A percentile compares a stretch with the other conserved stretches of the same genome.
phyloP scores from a whole-genome alignment of 305 asterid genomes.

The Lippia alba region DNA sequence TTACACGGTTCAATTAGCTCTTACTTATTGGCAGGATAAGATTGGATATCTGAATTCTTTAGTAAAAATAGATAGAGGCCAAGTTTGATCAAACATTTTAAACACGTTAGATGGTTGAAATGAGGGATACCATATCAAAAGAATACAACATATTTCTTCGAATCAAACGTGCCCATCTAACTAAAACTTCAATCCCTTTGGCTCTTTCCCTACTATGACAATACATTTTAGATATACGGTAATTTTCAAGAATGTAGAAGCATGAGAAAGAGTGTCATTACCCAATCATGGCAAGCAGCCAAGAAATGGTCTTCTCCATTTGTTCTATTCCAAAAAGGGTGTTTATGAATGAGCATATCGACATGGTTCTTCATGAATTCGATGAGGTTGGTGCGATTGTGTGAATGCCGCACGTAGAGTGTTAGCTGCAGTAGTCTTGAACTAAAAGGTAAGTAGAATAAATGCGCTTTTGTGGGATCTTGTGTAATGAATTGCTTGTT shows the following conservation, averaged over 20 bases:
- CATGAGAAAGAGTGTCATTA: conserved; percentile 24
- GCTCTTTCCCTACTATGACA: no score
- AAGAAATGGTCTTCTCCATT: conserved; percentile 66
- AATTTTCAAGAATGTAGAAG: background rate
- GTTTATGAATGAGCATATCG: conserved; percentile 38
- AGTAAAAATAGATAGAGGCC: no score
- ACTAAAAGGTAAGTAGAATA: conserved; percentile 66
- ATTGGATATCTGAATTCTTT: no score
- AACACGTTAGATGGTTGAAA: no score
- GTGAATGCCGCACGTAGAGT: conserved; percentile 59
- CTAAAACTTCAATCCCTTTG: no score
- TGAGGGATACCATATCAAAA: no score
- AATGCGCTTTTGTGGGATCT: conserved; percentile 54
- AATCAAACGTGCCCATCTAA: no score
- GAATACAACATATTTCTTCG: no score
- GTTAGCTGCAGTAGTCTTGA: conserved; percentile 54
- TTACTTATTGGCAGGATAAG: no score
- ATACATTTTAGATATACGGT: no score
- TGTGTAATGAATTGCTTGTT: conserved; percentile 49
- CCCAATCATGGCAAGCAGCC: conserved; percentile 78
- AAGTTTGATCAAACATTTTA: no score
- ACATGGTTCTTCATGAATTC: conserved; percentile 46
- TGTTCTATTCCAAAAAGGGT: conserved; percentile 64
- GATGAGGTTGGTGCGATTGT: conserved; percentile 43
- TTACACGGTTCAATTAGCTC: no score